phyloP scores from a whole-genome alignment of 116 monocot species.

The Dioscorea cayenensis region DNA sequence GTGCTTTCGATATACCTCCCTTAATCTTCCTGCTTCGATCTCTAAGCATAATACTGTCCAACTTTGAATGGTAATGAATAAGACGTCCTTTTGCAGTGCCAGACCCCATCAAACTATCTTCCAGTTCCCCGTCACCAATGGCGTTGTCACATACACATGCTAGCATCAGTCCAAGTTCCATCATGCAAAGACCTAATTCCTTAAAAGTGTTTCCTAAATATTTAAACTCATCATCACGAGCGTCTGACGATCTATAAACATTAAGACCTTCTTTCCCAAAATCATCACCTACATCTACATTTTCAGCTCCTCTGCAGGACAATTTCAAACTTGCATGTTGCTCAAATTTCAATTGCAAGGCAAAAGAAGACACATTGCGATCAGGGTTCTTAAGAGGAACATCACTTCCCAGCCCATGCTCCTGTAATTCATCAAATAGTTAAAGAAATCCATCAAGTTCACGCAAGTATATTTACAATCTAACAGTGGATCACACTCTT shows the following conservation, averaged over 20 bases:
- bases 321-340: conserved; percentile 8
- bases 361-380: conserved; percentile 82
- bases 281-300: conserved; percentile 3
- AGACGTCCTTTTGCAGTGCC: conserved; percentile 79
- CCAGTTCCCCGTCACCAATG: conserved; percentile 50
- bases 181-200: conserved; percentile 77
- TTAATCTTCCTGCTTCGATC: conserved; percentile 29
- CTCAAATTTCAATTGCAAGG: conserved; percentile 48
- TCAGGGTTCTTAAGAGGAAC: conserved; percentile 74
- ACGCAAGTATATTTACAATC: background rate
- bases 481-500: background rate
- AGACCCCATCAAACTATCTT: conserved; percentile 60
- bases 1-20: conserved; percentile 9
- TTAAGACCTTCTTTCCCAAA: conserved; percentile 5
- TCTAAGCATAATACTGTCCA: conserved; percentile 57
- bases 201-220: conserved; percentile 51
- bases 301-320: background rate
- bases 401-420: conserved; percentile 88
- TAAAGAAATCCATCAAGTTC: background rate
- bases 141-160: conserved; percentile 71
- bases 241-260: background rate
- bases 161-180: conserved; percentile 67
- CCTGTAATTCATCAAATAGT: conserved; percentile 38
- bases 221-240: conserved; percentile 27
- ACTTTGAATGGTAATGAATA: conserved; percentile 83